Conservation (phyloP, 805 yeast species). For the Ogataea neopini region DNA sequence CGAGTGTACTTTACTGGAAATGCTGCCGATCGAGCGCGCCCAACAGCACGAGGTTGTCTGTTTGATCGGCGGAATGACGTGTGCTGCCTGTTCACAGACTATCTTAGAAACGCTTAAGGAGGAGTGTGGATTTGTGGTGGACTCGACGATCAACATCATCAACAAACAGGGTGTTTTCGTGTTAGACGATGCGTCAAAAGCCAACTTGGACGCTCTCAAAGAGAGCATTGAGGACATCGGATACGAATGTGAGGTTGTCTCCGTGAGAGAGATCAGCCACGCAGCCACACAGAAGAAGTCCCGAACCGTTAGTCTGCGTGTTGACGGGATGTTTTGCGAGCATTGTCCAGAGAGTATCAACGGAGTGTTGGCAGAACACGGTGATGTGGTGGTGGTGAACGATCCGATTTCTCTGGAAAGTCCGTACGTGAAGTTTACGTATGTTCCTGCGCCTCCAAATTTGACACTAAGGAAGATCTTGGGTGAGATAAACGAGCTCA, state of each 20-base stretch:
- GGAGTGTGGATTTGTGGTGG: slow-evolving; percentile 51
- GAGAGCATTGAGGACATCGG: slow-evolving; percentile 66
- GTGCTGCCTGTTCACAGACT: slow-evolving; percentile 65
- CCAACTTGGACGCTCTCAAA: slow-evolving; percentile 42
- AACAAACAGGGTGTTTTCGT: slow-evolving; percentile 65
- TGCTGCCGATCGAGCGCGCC: slow-evolving; percentile 56
- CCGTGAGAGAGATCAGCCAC: slow-evolving; percentile 44
- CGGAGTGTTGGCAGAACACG: slow-evolving; percentile 50
- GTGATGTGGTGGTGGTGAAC: slow-evolving; percentile 56
- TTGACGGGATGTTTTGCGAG: slow-evolving; percentile 69
- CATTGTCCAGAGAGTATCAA: slow-evolving; percentile 65
- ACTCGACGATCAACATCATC: slow-evolving; percentile 55
- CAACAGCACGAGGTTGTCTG: slow-evolving; percentile 55
- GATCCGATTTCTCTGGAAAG: slow-evolving; percentile 54
- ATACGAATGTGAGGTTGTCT: slow-evolving; percentile 56
- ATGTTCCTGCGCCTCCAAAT: slow-evolving; percentile 55
- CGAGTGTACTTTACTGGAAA: slow-evolving; percentile 54
- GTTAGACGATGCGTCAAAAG: slow-evolving; percentile 42
- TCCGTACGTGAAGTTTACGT: slow-evolving; percentile 65
- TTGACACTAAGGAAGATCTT: slow-evolving; percentile 59
- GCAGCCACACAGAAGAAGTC: slow-evolving; percentile 49
- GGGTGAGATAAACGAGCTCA: slow-evolving; percentile 46
- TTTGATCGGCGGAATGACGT: slow-evolving; percentile 71
- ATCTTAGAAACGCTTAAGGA: slow-evolving; percentile 49
- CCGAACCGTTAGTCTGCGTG: slow-evolving; percentile 55